Conservation (phyloP, 2,329 filamentous ascomycete species). For the Huntiella decipiens region DNA sequence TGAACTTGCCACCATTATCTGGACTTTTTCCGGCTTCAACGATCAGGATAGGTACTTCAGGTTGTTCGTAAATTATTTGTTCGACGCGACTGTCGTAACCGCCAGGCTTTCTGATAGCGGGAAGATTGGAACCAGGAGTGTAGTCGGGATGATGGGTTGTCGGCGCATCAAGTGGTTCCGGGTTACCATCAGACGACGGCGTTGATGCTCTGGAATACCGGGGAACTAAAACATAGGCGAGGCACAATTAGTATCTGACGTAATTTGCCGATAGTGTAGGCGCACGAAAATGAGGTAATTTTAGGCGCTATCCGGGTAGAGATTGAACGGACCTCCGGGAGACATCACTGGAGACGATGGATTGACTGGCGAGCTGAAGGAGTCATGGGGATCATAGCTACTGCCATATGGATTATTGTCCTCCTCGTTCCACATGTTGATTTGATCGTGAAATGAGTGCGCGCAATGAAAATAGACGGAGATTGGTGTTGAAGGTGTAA, state of each 20-base stretch:
- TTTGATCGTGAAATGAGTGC: conserved; percentile 13
- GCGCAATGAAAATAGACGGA: not conserved
- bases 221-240: not conserved
- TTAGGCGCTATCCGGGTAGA: not conserved
- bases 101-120: conserved; percentile 53
- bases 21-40: conserved; percentile 88
- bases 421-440: conserved; percentile 90
- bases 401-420: conserved; percentile 92
- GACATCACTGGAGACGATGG: conserved; percentile 38
- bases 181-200: conserved; percentile 8
- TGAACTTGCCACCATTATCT: conserved; percentile 81
- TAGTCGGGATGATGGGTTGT: conserved; percentile 17
- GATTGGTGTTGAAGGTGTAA: not conserved
- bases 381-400: conserved; percentile 76
- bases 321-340: conserved; percentile 34
- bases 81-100: conserved; percentile 92
- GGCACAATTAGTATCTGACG: conserved; percentile 1
- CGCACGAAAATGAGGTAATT: too few species aligned
- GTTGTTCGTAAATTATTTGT: conserved; percentile 92
- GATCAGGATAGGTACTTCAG: conserved; percentile 74
- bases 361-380: conserved; percentile 47
- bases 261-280: not conserved
- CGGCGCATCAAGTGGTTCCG: not conserved
- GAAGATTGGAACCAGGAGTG: conserved; percentile 25
- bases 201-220: conserved; percentile 4